phyloP scores from a whole-genome alignment of 73 alveolate species.

The Symbiodinium pilosum region DNA sequence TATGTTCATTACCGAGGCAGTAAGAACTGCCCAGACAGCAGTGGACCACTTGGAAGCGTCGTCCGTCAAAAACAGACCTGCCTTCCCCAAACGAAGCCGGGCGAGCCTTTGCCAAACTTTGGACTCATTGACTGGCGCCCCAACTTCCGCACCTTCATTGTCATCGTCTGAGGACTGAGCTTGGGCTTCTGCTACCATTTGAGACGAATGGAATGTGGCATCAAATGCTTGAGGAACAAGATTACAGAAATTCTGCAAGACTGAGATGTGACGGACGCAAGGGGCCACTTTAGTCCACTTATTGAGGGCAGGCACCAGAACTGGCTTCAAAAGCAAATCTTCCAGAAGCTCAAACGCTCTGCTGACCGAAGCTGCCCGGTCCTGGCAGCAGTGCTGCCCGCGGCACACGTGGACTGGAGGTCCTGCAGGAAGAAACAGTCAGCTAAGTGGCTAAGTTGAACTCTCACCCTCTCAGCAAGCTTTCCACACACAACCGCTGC shows the following conservation, averaged over 20 bases:
- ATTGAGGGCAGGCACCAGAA: conserved; percentile 34
- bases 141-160: conserved; percentile 30
- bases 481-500: too few species aligned
- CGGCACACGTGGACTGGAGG: conserved; percentile 24
- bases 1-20: conserved; percentile 1
- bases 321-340: neutral
- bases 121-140: conserved; percentile 18
- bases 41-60: neutral
- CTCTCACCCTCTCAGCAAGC: too few species aligned
- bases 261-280: conserved; percentile 33
- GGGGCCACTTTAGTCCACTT: conserved; percentile 51
- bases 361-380: neutral
- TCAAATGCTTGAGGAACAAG: conserved; percentile 31
- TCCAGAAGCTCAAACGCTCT: neutral
- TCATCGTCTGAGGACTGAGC: neutral
- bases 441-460: neutral
- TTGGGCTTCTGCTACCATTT: neutral
- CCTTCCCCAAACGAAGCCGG: conserved; percentile 8
- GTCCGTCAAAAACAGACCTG: conserved; percentile 1
- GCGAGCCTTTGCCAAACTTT: conserved; percentile 16
- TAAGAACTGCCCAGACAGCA: conserved; percentile 25
- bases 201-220: neutral
- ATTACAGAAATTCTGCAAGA: conserved; percentile 23
- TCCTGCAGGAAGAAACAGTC: conserved; percentile 34
- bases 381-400: conserved; percentile 9